Evolutionary conservation across 2,329 filamentous ascomycete species (phyloP).

Genomic region (Fusarium luffae): DNA sequence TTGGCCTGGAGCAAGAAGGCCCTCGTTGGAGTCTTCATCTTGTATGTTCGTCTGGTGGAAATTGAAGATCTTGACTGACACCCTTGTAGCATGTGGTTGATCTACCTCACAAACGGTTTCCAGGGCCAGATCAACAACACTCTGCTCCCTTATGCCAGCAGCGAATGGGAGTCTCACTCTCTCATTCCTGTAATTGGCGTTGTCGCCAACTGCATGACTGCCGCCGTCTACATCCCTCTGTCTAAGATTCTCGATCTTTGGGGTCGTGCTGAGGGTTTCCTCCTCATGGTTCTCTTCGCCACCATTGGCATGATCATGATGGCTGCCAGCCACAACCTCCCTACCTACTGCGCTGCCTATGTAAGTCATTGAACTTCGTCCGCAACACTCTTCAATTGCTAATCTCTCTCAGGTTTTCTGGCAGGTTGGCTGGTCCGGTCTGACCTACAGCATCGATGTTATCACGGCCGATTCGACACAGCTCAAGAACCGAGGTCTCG

Average conservation of each 20-base stretch:
- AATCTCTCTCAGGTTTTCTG: constrained; percentile 63
- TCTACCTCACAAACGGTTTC: constrained; percentile 64
- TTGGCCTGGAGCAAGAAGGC: constrained; percentile 54
- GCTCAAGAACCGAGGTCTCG: constrained; percentile 54
- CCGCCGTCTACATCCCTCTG: constrained; percentile 70
- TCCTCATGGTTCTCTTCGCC: constrained; percentile 62
- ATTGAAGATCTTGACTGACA: neutral
- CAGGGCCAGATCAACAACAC: constrained; percentile 56
- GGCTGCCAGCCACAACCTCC: constrained; percentile 62
- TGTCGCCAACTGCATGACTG: constrained; percentile 64
- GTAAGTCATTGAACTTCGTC: constrained; percentile 19
- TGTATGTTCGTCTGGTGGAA: constrained; percentile 36
- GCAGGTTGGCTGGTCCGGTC: constrained; percentile 68
- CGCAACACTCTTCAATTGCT: neutral
- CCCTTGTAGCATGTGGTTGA: constrained; percentile 55
- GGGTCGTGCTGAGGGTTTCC: constrained; percentile 70
- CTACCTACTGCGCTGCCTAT: constrained; percentile 63
- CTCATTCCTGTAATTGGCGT: constrained; percentile 64
- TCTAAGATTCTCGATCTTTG: constrained; percentile 72
- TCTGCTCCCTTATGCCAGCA: constrained; percentile 61
- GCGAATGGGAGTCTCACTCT: constrained; percentile 64
- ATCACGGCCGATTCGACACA: constrained; percentile 72
- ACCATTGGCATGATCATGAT: constrained; percentile 68
- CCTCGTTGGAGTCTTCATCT: constrained; percentile 49
- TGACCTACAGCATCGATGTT: constrained; percentile 71